Base-by-base conservation (phyloP, 1,139 yeast genomes). In the Komagataea norvegica region DNA sequence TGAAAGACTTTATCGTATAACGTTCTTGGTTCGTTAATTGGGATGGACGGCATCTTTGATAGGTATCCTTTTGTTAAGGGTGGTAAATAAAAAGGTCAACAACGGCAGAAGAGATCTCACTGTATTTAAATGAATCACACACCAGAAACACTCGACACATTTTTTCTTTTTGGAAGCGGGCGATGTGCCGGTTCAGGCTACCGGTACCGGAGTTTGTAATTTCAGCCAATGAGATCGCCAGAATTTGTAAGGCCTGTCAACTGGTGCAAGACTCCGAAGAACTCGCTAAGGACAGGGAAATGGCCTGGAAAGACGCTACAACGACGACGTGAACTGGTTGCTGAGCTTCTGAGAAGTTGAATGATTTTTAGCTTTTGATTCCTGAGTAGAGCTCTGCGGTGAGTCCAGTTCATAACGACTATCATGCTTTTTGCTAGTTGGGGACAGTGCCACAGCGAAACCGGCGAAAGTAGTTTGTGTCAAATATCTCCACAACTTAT, bases 1-100 rank as follows among this genome's bases (percentile, higher is more conserved):
- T 81, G 85, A 60, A 88, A 91, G 56, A 91, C 96, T 72, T 91
- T 91, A 67, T 91, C 98, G 64, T 91, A 91, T 48, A 91, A 75
- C 32, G 97, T 89, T 59, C 67, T 73, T 38, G 86, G 79, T 24
- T 39, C 31, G 15, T 15, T 22, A 23, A 33, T 27, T 5, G 36
- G 42, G n/a, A 46, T 34, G 13, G 54, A 41, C 29, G 58, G 51
- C 56, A 51, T 56, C 8, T 10, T 31, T n/a, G n/a, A n/a, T n/a
- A n/a, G n/a, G n/a, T n/a, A n/a, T n/a, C n/a, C n/a, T n/a, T n/a
- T n/a, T 16, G 18, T 23, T 19, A 16, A 17, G 19, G 13, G 29
- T 8, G 24, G 23, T 21, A n/a, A 29, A 29, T 6, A 13, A 29
- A 21, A 5, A 21, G 17, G 18, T n/a, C 6, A 11, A 6, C 10